A percentile compares a stretch with the other conserved stretches of the same genome.
These are phyloP conservation scores for Phytophthora cactorum DNA, from an alignment of 352 stramenopile species.

Conservation along the genomic window DNA sequence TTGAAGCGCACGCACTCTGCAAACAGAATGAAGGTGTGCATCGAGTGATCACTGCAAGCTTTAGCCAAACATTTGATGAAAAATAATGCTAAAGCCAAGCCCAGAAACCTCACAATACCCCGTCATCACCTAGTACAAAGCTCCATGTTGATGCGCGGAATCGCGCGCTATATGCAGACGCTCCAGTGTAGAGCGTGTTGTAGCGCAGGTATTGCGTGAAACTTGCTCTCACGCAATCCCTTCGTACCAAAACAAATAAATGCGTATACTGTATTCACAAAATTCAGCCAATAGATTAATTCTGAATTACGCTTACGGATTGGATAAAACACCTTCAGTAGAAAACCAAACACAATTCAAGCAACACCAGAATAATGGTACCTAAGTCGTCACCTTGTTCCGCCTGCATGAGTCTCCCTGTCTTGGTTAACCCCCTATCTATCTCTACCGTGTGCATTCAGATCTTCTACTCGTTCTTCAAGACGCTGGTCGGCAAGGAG, in stretches of 20 bases:
- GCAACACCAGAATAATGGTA: constrained; percentile 28
- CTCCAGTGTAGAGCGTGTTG: too few relatives aligned
- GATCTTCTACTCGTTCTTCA: constrained; percentile 99
- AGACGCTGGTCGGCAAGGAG: constrained; percentile 97
- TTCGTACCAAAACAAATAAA: too few relatives aligned
- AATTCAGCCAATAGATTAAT: too few relatives aligned
- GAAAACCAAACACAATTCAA: constrained; percentile 9
- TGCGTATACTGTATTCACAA: too few relatives aligned
- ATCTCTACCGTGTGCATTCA: constrained; percentile 34
- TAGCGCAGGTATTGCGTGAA: neutral
- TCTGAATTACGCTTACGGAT: neutral
- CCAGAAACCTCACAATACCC: neutral
- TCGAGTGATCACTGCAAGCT: constrained; percentile 11
- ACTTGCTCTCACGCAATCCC: neutral
- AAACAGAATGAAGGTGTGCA: constrained; percentile 12
- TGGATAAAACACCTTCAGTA: constrained; percentile 4
- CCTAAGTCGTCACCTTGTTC: constrained; percentile 4
- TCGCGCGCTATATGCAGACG: neutral
- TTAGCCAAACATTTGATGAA: neutral
- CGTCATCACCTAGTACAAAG: neutral
- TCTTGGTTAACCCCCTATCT: constrained; percentile 3
- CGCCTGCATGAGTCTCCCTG: neutral
- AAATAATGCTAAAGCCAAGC: neutral
- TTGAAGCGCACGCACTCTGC: constrained; percentile 5
- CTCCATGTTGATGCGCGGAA: neutral